These are phyloP conservation scores for Rauvolfia tetraphylla DNA, from an alignment of 257 asterid species.

Conservation along the genomic window DNA sequence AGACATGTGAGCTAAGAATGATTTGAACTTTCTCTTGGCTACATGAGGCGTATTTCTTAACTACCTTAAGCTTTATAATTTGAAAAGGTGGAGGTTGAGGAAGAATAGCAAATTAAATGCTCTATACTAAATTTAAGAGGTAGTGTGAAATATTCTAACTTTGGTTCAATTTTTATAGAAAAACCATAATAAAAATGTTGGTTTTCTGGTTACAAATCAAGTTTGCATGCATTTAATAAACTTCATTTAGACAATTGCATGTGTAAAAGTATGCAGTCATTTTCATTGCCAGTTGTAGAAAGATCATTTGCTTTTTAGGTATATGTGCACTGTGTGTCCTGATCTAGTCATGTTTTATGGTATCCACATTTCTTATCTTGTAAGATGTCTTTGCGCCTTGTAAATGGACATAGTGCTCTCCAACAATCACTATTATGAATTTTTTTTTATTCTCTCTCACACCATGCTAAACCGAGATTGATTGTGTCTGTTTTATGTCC, in stretches of 20 bases:
- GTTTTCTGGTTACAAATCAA: background rate
- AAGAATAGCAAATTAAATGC: background rate
- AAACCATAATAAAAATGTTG: background rate
- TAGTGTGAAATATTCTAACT: background rate
- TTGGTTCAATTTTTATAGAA: background rate
- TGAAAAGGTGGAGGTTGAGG: background rate
- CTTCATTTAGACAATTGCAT: background rate
- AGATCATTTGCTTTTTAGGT: background rate
- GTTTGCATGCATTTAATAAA: background rate
- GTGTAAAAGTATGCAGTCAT: background rate
- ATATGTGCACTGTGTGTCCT: background rate
- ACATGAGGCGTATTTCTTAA: background rate
- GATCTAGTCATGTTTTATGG: background rate
- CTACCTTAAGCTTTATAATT: background rate
- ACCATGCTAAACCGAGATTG: background rate
- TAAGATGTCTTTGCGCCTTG: background rate
- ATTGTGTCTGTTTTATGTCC: background rate
- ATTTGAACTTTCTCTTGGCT: background rate
- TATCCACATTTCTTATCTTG: background rate
- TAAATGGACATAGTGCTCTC: background rate
- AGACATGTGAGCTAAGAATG: too few species aligned
- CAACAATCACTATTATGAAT: background rate
- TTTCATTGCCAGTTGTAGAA: background rate
- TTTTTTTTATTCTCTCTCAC: background rate
- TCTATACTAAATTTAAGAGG: background rate